phyloP scores from a whole-genome alignment of 1,284 basidiomycete species.

The Vanrija humicola region DNA sequence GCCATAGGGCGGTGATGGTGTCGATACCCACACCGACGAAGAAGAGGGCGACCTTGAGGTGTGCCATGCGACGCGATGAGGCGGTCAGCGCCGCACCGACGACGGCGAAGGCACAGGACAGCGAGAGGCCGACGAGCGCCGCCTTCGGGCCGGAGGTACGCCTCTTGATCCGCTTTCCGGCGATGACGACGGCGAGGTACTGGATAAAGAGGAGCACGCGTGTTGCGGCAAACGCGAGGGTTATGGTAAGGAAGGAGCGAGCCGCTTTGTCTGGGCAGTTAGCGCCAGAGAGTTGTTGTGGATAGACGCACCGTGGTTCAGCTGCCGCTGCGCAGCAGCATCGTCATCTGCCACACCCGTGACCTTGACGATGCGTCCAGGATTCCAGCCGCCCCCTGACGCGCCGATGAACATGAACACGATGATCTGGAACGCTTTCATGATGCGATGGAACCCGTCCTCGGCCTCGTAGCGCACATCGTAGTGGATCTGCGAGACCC shows the following conservation, averaged over 20 bases:
- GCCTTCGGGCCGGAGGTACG: neutral
- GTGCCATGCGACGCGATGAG: neutral
- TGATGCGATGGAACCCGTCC: conserved; percentile 27
- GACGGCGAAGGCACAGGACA: conserved; percentile 20
- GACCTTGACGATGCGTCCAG: neutral
- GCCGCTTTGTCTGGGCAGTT: neutral
- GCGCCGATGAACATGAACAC: conserved; percentile 35
- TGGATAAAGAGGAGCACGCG: conserved; percentile 22
- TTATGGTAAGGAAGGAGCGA: conserved; percentile 25
- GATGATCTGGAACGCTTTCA: conserved; percentile 28
- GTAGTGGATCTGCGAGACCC: conserved; percentile 34
- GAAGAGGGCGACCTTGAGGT: conserved; percentile 23
- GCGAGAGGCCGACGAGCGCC: conserved; percentile 3
- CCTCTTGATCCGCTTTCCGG: neutral
- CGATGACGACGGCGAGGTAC: conserved; percentile 7
- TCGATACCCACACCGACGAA: conserved; percentile 25
- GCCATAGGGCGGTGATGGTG: neutral
- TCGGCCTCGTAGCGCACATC: conserved; percentile 32
- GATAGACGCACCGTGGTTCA: neutral
- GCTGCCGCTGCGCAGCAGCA: no score
- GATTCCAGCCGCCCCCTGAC: conserved; percentile 27
- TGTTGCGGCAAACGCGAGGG: conserved; percentile 19
- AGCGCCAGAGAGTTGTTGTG: neutral
- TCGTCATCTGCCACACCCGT: neutral
- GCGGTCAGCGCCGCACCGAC: conserved; percentile 15